Evolutionary conservation across 2,329 filamentous ascomycete species (phyloP), one percentile per base, ranked within the genome.

Genomic region (Aspergillus aculeatinus): DNA sequence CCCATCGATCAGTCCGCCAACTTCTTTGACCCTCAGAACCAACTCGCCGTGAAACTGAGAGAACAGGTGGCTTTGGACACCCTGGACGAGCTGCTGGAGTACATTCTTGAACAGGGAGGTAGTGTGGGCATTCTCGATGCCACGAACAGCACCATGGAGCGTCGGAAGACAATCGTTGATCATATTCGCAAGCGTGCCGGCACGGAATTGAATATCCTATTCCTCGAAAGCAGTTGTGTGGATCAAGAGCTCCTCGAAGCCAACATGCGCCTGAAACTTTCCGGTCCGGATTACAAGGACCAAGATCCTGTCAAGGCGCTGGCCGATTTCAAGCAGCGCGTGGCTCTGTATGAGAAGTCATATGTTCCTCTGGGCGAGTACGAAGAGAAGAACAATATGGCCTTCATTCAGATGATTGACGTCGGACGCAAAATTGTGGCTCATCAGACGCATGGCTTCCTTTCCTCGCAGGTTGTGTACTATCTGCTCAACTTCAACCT

Each of bases 401-500:
- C 96, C 61, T 99, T 96, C 72, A 96, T 99, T 64, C 92, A 91
- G 81, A 96, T 98, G 90, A 91, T 98, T 65, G 95, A 99, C 74
- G 95, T 99, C 2, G 95, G 95, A 48, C 87, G 94, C 62, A 99
- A 99, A 77, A 85, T 98, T 62, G 87, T 98, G 48, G 90, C 94
- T 51, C 90, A 96, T 74, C 90, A 95, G 63, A 87, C 97, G 62
- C 89, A 89, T 66, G 95, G 95, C 5, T 99, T 99, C 76, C 82
- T 99, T 52, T 92, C 92, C 59, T 91, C 90, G 44, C 91, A 95
- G 63, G 95, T 96, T 58, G 92, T 95, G 59, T 96, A 93, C 65
- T 99, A 98, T 70, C 83, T 99, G 10, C 89, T 95, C 50, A 98
- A 96, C 68, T 99, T 99, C 82, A 98, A 99, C 69, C 84, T 99